Base-by-base conservation (phyloP, 2,329 filamentous ascomycete genomes). In the Septoria linicola region DNA sequence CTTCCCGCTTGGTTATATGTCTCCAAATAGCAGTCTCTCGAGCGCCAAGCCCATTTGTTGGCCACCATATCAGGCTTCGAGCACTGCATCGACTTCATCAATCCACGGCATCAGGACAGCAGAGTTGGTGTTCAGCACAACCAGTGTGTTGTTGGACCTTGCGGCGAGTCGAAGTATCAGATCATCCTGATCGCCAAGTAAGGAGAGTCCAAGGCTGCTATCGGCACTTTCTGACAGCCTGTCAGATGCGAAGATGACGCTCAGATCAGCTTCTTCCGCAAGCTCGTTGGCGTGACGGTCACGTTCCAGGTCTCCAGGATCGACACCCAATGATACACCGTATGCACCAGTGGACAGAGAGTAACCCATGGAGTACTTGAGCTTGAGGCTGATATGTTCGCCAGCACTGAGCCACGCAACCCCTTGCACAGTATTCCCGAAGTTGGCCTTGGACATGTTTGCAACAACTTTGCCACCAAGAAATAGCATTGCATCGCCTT, bases 1-100 rank as follows among this genome's bases (percentile, higher is more conserved):
- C 51, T 87, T 85, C 14, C 89, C 89, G 41, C 81, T 87, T 0
- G 83, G 83, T 59, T 89, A 91, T 7, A 83, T 77, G 19, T 84
- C 78, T 3, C 89, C 89, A 49, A 89, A 87, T 1, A 95, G 73
- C 1, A 95, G 77, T 59, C 93, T 86, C 1, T 81, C 80, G 8
- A 95, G 77, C 0, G 89, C 87, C 55, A 87, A 84, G 4, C 89
- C 89, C 34, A 86, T 89, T 68, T 95, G 89, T 64, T 95, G 83
- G 1, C 89, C 88, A 0, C 88, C 88, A 43, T 51, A 60, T 53
- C 53, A 57, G 14, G 46, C 19, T 39, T 59, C 53, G 2, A 60
- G 16, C 3, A 60, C 39, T 5, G 55, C 51, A 20, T 54, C 44
- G 4, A 54, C 53, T 3, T 51, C 42, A 27, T 57, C 46, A 1